These are phyloP conservation scores for Stylosanthes scabra DNA, from an alignment of 331 rosid genomes.

Conservation along the genomic window DNA sequence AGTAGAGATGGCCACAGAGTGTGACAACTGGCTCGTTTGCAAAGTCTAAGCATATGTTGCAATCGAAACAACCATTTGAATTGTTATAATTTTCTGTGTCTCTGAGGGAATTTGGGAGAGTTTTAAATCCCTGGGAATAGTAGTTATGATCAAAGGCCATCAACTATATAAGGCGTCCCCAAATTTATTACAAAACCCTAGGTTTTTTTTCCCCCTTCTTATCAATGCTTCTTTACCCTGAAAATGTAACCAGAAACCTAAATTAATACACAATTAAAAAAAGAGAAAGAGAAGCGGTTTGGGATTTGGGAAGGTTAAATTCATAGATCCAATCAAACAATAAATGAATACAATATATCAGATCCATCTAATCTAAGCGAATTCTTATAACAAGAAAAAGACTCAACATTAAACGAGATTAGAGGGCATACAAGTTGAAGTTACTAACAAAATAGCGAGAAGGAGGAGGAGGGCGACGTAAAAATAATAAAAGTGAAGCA, in stretches of 20 bases:
- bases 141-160: conserved; percentile 70
- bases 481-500: background rate
- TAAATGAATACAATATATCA: background rate
- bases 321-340: conserved; percentile 19
- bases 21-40: conserved; percentile 88
- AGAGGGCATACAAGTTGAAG: background rate
- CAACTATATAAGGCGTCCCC: conserved; percentile 21
- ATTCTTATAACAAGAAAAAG: too few relatives aligned
- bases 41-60: conserved; percentile 89
- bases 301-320: background rate
- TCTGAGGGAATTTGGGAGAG: conserved; percentile 34
- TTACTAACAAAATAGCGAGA: background rate
- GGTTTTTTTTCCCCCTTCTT: too few relatives aligned
- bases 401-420: background rate
- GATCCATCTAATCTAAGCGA: background rate
- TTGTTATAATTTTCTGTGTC: conserved; percentile 45
- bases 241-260: conserved; percentile 34
- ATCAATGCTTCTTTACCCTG: conserved; percentile 28
- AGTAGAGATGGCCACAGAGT: conserved; percentile 92
- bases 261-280: background rate
- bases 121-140: conserved; percentile 60
- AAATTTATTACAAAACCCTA: background rate
- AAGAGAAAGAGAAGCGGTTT: too few relatives aligned
- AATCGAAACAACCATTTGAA: conserved; percentile 65
- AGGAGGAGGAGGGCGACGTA: background rate